Evolutionary conservation across 73 alveolate genomes (phyloP).

Genomic region (Stentor coeruleus): DNA sequence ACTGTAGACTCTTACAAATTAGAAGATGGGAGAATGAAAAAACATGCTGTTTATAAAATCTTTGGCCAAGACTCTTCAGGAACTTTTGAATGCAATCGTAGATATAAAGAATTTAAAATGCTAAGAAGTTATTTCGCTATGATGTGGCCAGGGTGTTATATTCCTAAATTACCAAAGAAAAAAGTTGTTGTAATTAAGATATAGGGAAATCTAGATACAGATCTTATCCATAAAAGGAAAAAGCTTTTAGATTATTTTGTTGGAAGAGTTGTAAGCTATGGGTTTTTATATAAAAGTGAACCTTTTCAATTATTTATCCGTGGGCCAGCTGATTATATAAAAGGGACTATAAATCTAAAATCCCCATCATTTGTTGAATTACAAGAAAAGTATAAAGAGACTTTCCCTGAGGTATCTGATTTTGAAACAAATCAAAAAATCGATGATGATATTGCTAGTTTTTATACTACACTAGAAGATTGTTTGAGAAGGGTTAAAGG

Average conservation of each 20-base stretch:
- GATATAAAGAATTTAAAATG: conserved; percentile 86
- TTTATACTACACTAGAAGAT: neutral
- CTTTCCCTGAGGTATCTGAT: neutral
- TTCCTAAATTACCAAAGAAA: conserved; percentile 91
- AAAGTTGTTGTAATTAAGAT: conserved; percentile 39
- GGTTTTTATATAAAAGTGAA: neutral
- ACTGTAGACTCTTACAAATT: conserved; percentile 23
- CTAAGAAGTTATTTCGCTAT: conserved; percentile 65
- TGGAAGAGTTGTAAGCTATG: neutral
- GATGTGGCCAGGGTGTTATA: conserved; percentile 86
- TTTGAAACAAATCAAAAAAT: neutral
- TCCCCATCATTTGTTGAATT: neutral
- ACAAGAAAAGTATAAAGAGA: neutral
- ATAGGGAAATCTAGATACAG: neutral
- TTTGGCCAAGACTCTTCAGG: conserved; percentile 41
- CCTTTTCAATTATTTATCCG: neutral
- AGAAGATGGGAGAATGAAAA: conserved; percentile 34
- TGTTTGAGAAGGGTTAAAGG: neutral
- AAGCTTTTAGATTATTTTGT: neutral
- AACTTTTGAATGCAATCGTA: conserved; percentile 40
- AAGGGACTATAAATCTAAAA: neutral
- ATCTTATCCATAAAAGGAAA: neutral
- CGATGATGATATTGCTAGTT: neutral
- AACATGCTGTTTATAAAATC: conserved; percentile 33
- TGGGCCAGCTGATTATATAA: neutral